phyloP scores from a whole-genome alignment of 352 stramenopile species.

The Phytopythium vexans region DNA sequence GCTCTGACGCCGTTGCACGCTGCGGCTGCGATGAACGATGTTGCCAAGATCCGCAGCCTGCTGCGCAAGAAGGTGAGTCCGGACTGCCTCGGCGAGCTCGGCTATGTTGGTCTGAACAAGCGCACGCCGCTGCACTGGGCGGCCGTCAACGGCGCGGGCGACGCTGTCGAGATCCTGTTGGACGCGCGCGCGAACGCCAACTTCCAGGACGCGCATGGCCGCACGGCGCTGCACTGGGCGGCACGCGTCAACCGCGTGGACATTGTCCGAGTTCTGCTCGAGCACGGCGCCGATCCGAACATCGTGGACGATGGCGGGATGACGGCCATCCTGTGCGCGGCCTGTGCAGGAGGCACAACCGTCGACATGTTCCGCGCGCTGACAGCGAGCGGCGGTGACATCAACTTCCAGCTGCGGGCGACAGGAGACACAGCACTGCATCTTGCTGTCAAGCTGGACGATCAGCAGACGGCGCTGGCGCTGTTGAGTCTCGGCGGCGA shows the following conservation, averaged over 20 bases:
- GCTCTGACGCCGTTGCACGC: conserved; percentile 77
- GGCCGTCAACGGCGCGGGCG: conserved; percentile 59
- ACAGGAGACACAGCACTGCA: conserved; percentile 76
- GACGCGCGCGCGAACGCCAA: conserved; percentile 60
- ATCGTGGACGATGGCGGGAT: conserved; percentile 74
- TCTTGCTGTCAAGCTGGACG: conserved; percentile 77
- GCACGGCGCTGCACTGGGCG: conserved; percentile 74
- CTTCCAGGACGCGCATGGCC: conserved; percentile 59
- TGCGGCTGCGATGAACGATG: conserved; percentile 70
- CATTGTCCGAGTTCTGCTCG: conserved; percentile 54
- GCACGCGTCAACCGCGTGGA: conserved; percentile 72
- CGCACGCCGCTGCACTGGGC: conserved; percentile 80
- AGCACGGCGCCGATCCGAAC: conserved; percentile 55
- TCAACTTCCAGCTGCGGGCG: conserved; percentile 66
- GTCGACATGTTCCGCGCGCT: conserved; percentile 73
- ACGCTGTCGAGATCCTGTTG: conserved; percentile 57
- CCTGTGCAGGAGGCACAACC: conserved; percentile 61
- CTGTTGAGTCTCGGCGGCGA: conserved; percentile 69
- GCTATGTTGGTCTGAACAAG: conserved; percentile 80
- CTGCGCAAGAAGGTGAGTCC: conserved; percentile 73
- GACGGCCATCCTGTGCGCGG: conserved; percentile 72
- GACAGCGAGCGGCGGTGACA: conserved; percentile 56
- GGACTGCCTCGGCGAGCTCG: conserved; percentile 72
- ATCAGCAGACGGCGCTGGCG: conserved; percentile 65
- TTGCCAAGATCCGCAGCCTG: conserved; percentile 47